Conservation (phyloP, 2,329 filamentous ascomycete species). For the Sporothrix brasiliensis region DNA sequence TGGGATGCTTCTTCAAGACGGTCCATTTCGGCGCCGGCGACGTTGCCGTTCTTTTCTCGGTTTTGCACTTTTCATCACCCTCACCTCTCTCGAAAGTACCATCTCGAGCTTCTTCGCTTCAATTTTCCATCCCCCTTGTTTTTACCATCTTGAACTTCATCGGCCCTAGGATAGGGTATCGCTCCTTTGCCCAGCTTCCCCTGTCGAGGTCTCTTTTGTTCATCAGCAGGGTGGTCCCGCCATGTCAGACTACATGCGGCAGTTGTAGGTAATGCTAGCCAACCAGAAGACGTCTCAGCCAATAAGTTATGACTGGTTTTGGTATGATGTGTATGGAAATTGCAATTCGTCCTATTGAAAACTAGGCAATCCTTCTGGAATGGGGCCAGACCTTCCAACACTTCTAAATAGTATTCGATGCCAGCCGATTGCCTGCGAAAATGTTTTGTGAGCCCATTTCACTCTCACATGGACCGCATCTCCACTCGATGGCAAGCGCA, state of each 20-base stretch:
- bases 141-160: too few relatives aligned
- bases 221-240: too few relatives aligned
- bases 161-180: neutral
- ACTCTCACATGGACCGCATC: neutral
- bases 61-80: neutral
- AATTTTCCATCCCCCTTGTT: neutral
- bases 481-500: neutral
- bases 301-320: conserved; percentile 15
- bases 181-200: neutral
- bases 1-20: too few relatives aligned
- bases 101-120: neutral
- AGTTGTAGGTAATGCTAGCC: neutral
- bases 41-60: neutral
- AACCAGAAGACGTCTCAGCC: conserved; percentile 1
- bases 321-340: neutral
- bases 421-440: neutral
- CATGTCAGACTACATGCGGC: neutral
- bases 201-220: too few relatives aligned
- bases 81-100: neutral
- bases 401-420: neutral
- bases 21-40: neutral
- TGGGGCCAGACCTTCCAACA: neutral
- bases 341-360: neutral
- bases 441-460: neutral
- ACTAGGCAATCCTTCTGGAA: neutral